Evolutionary conservation across 2,329 filamentous ascomycete genomes (phyloP).

Genomic region (Huntiella omanensis): DNA sequence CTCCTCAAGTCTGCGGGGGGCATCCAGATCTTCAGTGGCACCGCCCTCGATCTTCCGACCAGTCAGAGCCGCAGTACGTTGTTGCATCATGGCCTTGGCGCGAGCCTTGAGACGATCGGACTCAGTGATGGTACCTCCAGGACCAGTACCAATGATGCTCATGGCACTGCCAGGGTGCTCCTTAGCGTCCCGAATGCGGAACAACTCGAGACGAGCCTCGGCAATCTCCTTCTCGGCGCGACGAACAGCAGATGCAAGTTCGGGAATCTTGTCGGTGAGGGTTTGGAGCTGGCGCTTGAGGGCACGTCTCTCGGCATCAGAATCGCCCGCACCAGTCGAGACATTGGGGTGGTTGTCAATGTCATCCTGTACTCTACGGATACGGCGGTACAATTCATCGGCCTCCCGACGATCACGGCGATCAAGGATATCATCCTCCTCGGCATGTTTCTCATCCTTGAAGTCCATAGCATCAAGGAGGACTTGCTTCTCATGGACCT

Average conservation of each 20-base stretch:
- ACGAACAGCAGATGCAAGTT: constrained; percentile 80
- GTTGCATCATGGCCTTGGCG: constrained; percentile 97
- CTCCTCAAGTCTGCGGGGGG: constrained; percentile 71
- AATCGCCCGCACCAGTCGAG: constrained; percentile 52
- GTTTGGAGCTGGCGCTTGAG: constrained; percentile 79
- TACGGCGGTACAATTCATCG: constrained; percentile 82
- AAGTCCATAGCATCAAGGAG: constrained; percentile 93
- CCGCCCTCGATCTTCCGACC: constrained; percentile 53
- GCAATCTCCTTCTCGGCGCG: constrained; percentile 83
- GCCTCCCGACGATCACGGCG: constrained; percentile 78
- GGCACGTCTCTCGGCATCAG: constrained; percentile 68
- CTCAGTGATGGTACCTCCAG: constrained; percentile 77
- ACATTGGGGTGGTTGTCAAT: constrained; percentile 76
- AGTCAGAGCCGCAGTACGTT: constrained; percentile 77
- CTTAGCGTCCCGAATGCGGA: constrained; percentile 84
- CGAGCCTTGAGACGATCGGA: constrained; percentile 86
- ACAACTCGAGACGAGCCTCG: constrained; percentile 78
- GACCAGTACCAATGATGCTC: constrained; percentile 77
- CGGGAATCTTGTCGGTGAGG: constrained; percentile 74
- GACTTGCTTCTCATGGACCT: constrained; percentile 84
- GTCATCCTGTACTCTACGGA: constrained; percentile 80
- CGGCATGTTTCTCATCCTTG: constrained; percentile 70
- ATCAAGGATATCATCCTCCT: constrained; percentile 85
- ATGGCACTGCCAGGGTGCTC: constrained; percentile 66
- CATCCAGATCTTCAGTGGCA: constrained; percentile 53